Conservation (phyloP, 139 green algal species). For the Astrephomene gubernaculifera region DNA sequence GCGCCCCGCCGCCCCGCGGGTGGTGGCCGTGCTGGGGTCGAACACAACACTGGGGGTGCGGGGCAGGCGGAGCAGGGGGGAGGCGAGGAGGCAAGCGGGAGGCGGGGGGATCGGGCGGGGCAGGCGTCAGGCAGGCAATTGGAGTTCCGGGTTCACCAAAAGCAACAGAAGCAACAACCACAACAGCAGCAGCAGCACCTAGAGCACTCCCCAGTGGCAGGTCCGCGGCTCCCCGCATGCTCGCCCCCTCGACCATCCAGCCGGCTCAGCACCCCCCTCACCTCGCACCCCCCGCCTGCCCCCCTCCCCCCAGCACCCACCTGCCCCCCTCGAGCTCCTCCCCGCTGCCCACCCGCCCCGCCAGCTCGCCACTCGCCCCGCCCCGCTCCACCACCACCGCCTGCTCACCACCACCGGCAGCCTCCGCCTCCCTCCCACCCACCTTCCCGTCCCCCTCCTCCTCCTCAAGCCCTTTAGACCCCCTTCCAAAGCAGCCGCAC, state of each 20-base stretch:
- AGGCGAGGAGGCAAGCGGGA: neutral
- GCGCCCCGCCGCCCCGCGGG: neutral
- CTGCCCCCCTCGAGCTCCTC: neutral
- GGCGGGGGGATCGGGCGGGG: neutral
- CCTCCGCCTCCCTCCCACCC: neutral
- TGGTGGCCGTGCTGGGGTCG: conserved; percentile 9
- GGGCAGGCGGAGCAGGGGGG: neutral
- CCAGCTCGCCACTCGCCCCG: neutral
- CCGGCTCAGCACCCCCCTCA: neutral
- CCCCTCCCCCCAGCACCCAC: neutral
- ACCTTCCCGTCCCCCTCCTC: neutral
- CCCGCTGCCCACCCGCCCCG: neutral
- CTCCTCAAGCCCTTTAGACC: neutral
- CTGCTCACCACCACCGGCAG: neutral
- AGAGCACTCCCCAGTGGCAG: no score
- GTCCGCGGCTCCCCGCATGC: no score
- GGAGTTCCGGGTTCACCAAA: no score
- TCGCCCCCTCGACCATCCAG: no score
- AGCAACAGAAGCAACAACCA: no score
- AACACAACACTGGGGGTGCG: neutral
- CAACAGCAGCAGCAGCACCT: no score
- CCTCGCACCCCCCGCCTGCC: neutral
- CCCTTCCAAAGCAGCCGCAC: conserved; percentile 22
- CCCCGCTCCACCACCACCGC: no score
- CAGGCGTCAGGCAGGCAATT: no score